Conservation (phyloP, 352 stramenopile species). For the Pythium biforme region DNA sequence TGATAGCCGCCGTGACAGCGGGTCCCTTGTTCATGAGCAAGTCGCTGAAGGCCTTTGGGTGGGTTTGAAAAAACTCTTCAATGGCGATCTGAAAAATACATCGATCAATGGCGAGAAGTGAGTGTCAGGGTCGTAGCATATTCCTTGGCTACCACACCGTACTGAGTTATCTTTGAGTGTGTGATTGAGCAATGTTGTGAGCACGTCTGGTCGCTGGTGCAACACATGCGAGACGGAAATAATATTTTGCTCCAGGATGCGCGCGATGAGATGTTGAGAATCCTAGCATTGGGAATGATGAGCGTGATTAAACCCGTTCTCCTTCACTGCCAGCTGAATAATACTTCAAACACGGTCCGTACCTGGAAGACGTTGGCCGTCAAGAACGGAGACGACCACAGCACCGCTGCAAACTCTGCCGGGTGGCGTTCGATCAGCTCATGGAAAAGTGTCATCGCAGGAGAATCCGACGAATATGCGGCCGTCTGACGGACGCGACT, state of each 20-base stretch:
- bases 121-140: neutral
- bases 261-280: slow-evolving; percentile 52
- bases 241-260: slow-evolving; percentile 77
- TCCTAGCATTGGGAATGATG: slow-evolving; percentile 25
- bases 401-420: slow-evolving; percentile 48
- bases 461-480: neutral
- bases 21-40: slow-evolving; percentile 54
- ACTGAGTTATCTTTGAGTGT: slow-evolving; percentile 66
- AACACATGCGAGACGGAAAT: slow-evolving; percentile 62
- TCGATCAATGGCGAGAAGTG: no score
- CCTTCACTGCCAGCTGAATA: no score
- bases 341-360: neutral
- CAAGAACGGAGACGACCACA: slow-evolving; percentile 62
- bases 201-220: slow-evolving; percentile 44
- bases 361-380: slow-evolving; percentile 75
- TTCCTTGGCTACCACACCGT: neutral
- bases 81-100: slow-evolving; percentile 35
- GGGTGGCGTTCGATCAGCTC: slow-evolving; percentile 59
- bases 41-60: slow-evolving; percentile 58
- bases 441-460: slow-evolving; percentile 40
- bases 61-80: slow-evolving; percentile 69
- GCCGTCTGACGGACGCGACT: neutral
- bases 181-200: slow-evolving; percentile 53
- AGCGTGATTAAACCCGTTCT: no score
- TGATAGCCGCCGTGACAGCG: slow-evolving; percentile 46